These are phyloP conservation scores for Torrubiellomyces zombiae DNA, from an alignment of 2,329 filamentous ascomycete genomes.

Conservation along the genomic window DNA sequence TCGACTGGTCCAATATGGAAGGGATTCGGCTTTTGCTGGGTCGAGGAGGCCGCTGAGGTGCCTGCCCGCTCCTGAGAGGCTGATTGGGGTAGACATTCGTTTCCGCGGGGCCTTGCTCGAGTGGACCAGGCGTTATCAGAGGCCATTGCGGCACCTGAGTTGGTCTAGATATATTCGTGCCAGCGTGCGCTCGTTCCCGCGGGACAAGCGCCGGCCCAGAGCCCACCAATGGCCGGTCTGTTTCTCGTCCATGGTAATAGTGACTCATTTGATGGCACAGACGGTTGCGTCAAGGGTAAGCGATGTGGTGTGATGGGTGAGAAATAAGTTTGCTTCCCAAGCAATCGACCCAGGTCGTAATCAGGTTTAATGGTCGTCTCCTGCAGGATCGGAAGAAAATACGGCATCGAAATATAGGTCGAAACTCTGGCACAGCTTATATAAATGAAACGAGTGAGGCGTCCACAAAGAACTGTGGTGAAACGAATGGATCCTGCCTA, in stretches of 20 bases:
- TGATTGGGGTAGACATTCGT: constrained; percentile 32
- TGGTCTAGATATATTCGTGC: constrained; percentile 30
- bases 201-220: no score
- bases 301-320: no score
- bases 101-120: constrained; percentile 15
- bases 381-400: no score
- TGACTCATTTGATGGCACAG: constrained; percentile 39
- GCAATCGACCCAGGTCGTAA: no score
- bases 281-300: no score
- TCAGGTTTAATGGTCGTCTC: no score
- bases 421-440: no score
- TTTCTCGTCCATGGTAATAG: constrained; percentile 34
- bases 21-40: constrained; percentile 42
- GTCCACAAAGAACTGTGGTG: no score
- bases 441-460: no score
- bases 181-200: constrained; percentile 32
- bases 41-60: constrained; percentile 41
- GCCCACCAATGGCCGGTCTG: constrained; percentile 32
- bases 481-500: no score
- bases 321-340: no score
- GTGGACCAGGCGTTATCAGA: constrained; percentile 22
- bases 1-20: constrained; percentile 39
- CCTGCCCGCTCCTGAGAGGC: constrained; percentile 26
- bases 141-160: constrained; percentile 39
- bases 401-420: no score